Base-by-base conservation (phyloP, 75 land plant genomes). In the Pinus tabuliformis region DNA sequence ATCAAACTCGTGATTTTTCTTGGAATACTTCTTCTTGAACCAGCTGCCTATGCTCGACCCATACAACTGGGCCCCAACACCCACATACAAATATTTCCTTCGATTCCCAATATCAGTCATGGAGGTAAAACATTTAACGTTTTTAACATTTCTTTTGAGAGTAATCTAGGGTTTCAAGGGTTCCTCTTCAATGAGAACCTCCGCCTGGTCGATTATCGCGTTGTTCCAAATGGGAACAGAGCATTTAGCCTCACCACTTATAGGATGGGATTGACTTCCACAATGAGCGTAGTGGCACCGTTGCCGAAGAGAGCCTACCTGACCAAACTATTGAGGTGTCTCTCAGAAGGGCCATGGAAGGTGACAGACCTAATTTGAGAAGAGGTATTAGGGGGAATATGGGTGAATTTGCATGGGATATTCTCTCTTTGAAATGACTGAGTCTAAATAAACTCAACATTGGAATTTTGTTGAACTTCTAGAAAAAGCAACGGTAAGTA, bases 11-110 rank as follows among this genome's bases (percentile, higher is more conserved):
- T 75, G 77, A 63, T 76, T 79, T 66, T 85, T 80, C 15, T 72
- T 84, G 30, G 95, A 95, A 82, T 94, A 94, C 56, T 85, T 24
- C 58, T 73, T 73, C 64, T 73, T 70, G 76, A 95, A 93, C 98
- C 98, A 95, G 15, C 56, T 66, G 6, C 75, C 80, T 17, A 81
- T 84, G 73, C 82, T 85, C 17, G 83, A 81, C 20, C 21, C 74
- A 20, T 75, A 66, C 15, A 73, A 81, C 4, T 80, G 73, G 3
- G 83, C 77, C 16, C 88, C 92, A 0, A 90, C 92, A 36, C 90
- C 87, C 61, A 92, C 79, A 85, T 83, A 91, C 12, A 91, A 81
- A 16, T 87, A 76, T 30, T 87, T 62, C 4, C 87, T 78, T 59
- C 82, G 84, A 13, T 82, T 86, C 45, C 83, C 77, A 7, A 83